Conservation (phyloP, 148 eudicot species). For the Rhododendron simsii region DNA sequence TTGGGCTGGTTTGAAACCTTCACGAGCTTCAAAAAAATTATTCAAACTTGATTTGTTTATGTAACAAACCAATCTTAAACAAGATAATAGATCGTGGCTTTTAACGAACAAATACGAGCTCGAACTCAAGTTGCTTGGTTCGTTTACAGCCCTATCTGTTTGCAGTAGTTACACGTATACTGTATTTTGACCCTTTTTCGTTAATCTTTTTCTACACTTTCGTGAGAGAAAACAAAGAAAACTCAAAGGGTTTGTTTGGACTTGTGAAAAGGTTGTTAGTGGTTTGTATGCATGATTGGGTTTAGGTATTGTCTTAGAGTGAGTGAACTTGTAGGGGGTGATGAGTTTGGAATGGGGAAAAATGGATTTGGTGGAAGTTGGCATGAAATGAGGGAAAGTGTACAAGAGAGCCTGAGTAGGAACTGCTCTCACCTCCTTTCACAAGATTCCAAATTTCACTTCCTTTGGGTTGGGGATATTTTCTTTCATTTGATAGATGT, state of each 20-base stretch:
- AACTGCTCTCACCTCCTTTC: conserved; percentile 34
- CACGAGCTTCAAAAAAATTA: no score
- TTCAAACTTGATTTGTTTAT: no score
- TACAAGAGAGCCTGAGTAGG: conserved; percentile 7
- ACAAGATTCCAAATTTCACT: conserved; percentile 35
- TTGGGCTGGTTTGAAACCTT: no score
- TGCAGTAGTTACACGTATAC: not conserved
- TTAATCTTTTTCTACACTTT: not conserved
- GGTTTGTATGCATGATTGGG: conserved; percentile 15
- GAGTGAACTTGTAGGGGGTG: not conserved
- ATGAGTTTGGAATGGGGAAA: not conserved
- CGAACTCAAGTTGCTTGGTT: no score
- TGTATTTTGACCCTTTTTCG: not conserved
- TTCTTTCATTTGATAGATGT: no score
- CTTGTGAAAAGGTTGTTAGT: conserved; percentile 4
- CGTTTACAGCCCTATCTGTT: no score
- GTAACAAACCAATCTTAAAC: no score
- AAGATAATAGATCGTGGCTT: no score
- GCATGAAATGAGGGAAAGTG: conserved; percentile 23
- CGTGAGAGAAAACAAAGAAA: not conserved
- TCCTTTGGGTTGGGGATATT: not conserved
- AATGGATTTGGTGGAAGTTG: conserved; percentile 37
- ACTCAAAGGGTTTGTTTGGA: not conserved
- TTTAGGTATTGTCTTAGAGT: conserved; percentile 21
- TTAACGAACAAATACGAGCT: no score